Base-by-base conservation (phyloP, 2,329 filamentous ascomycete genomes). In the Alternaria angustiovoidea region DNA sequence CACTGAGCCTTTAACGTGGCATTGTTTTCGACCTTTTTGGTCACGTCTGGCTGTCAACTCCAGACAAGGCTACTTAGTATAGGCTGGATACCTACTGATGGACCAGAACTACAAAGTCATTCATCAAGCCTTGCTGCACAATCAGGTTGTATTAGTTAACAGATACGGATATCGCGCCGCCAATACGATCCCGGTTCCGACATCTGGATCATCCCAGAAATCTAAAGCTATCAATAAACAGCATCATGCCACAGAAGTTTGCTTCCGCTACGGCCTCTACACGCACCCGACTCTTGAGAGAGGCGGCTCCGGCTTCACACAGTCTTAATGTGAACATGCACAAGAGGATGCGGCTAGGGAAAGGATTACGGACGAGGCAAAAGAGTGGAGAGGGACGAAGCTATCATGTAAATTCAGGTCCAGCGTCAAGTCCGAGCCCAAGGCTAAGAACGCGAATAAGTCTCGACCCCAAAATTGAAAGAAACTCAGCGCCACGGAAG, bases 21-120 rank as follows among this genome's bases (percentile, higher is more conserved):
- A 57, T 61, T 62, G 59, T 61, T 54, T 39, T n/a, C n/a, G 43
- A 49, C 26, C n/a, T 14, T 7, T 9, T 20, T 14, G 38, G 32
- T 51, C 52, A 48, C 39, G 44, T 62, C 18, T 42, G 51, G 54
- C 51, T 46, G 28, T 22, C 22, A 38, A 12, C 28, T 24, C 46
- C n/a, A 30, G 18, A 39, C 34, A 46, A 38, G 51, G 36, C 41
- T 63, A 61, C 61, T 57, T 61, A 64, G 51, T 18, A 14, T 32
- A 24, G 9, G 9, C 46, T 34, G 20, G 9, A n/a, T 41, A 34
- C 38, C 7, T 26, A 46, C n/a, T 20, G 18, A 30, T 34, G 24
- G 39, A 20, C 24, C 20, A 30, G 18, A 41, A 32, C 24, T 12
- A 32, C 44, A 32, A 36, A 26, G n/a, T 54, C 18, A 48, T 22